Conservation (phyloP, 78 protist genomes). For the Pigoraptor vietnamica region DNA sequence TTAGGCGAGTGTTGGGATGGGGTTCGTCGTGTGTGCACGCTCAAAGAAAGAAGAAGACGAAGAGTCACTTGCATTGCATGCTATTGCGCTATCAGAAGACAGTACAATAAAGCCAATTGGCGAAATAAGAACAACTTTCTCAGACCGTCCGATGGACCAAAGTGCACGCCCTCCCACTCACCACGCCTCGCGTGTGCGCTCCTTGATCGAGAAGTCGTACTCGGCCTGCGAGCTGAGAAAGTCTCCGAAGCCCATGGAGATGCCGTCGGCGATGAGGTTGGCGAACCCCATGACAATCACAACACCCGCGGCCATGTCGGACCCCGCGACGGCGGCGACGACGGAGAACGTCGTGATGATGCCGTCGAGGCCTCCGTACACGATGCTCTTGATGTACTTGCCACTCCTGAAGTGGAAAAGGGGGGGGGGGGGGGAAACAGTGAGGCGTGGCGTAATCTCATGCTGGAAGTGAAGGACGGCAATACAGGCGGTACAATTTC, state of each 20-base stretch:
- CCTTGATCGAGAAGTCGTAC: constrained; percentile 32
- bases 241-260: constrained; percentile 84
- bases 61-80: too few species aligned
- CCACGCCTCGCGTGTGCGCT: constrained; percentile 53
- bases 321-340: constrained; percentile 64
- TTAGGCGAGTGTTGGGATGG: background rate
- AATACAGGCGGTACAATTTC: too few species aligned
- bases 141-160: too few species aligned
- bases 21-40: too few species aligned
- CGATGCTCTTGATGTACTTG: constrained; percentile 55
- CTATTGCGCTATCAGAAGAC: too few species aligned
- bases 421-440: too few species aligned
- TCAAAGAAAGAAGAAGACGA: background rate
- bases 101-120: too few species aligned
- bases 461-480: too few species aligned
- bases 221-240: constrained; percentile 62
- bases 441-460: too few species aligned
- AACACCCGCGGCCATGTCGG: constrained; percentile 28
- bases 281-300: constrained; percentile 75
- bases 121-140: too few species aligned
- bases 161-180: too few species aligned
- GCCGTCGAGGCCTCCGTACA: constrained; percentile 85
- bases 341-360: constrained; percentile 79
- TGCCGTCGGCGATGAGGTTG: constrained; percentile 72
- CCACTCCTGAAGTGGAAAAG: constrained; percentile 1